Base-by-base conservation (phyloP, 2,329 filamentous ascomycete genomes). In the Stagonosporopsis vannaccii region DNA sequence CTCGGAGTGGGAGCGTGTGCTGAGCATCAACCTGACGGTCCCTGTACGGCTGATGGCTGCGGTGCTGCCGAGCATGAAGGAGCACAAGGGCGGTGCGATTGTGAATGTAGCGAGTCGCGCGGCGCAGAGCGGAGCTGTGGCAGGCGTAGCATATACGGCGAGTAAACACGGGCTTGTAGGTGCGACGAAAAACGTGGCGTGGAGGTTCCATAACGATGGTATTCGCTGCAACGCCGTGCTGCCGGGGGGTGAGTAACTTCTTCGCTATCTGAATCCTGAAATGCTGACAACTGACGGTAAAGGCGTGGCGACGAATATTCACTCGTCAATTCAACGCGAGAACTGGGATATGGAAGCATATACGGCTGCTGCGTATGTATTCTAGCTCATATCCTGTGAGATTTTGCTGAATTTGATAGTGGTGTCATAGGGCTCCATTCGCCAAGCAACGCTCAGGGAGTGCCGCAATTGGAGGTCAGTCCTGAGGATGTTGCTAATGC, bases 121-220 rank as follows among this genome's bases (percentile, higher is more conserved):
- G 2, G 62, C 57, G 5, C 60, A 72, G 13, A 76, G 74, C 45
- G 79, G 79, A 39, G 78, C 77, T 2, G 63, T 69, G 0, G 72
- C 76, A 1, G 80, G 79, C 2, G 70, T 80, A 22, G 79, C 79
- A 9, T 81, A 81, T 55, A 82, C 80, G 22, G 75, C 78, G 7
- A 77, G 73, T 47, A 79, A 81, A 61, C 78, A 80, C 62, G 77
- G 76, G 0, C 66, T 81, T 33, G 74, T 79, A 54, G 79, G 79
- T 7, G 77, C 78, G 9, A 82, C 79, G 1, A 81, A 80, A 59
- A 80, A 80, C 51, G 77, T 80, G 0, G 79, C 80, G 15, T 82
- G 77, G 74, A 69, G 78, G 6, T 81, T 80, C 57, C 74, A 73
- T 20, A 72, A 78, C 33, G 76, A 81, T 26, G 74, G 75, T 7